Evolutionary conservation across 1,284 basidiomycete species (phyloP), one percentile per base, ranked within the genome.

Genomic region (Hymenochaete sp.): DNA sequence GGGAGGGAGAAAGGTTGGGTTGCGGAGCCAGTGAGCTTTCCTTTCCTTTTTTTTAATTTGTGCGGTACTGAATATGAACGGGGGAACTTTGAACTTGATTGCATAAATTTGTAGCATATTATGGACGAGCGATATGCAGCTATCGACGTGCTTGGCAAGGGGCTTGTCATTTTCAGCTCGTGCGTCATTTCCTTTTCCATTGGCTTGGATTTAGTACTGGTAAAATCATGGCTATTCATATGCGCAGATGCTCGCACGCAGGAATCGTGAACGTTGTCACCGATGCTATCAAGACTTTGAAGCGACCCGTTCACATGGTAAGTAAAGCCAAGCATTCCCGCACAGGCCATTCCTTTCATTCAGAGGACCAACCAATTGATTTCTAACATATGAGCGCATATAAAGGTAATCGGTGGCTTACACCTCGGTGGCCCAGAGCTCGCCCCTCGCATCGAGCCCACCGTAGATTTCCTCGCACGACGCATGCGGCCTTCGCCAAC

Each of bases 221-320:
- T 6, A 10, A 9, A 18, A 22, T n/a, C 5, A 7, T 24, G 11
- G 37, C 6, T 14, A 11, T 35, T 38, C 35, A 26, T 1, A 36
- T 11, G 11, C 36, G 11, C 52, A 85, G 82, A 8, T 88, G 84
- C 59, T 87, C 83, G 3, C 84, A 90, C 62, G 84, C 87, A 3
- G 86, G 85, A 0, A 87, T 90, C 48, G 79, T 87, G 45, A 91
- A 91, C 53, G 85, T 89, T 28, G 65, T 86, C 48, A 77, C 72
- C 52, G 77, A 84, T 53, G 85, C 79, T 0, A 65, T 80, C 3
- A 58, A 59, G 13, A 73, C 60, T 14, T 79, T 88, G 56, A 61
- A 67, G 43, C 66, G 85, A 45, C 87, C 86, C 0, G 67, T 90
- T 35, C 73, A 88, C 58, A 88, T 88, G 79, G 83, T 77, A 45